These are phyloP conservation scores for Suillus alpinus DNA, from an alignment of 768 basidiomycete genomes.

Conservation along the genomic window DNA sequence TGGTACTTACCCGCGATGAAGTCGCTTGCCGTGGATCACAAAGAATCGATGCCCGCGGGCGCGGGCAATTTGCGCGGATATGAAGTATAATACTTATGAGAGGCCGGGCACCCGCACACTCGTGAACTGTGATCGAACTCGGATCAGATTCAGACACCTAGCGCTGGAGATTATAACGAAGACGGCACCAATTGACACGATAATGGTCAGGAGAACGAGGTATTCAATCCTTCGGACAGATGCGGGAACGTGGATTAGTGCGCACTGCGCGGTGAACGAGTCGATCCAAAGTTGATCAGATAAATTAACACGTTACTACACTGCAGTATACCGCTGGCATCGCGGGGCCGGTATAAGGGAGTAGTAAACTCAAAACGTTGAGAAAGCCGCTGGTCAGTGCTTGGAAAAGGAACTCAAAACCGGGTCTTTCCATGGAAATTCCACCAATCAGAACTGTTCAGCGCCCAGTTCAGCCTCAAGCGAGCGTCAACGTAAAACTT, in stretches of 20 bases:
- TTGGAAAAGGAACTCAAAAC: not conserved
- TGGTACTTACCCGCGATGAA: conserved; percentile 24
- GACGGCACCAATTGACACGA: not conserved
- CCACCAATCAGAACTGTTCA: not conserved
- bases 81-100: conserved; percentile 20
- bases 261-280: not conserved
- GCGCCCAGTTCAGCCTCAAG: not conserved
- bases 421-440: not conserved
- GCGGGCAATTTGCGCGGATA: conserved; percentile 26
- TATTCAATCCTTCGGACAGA: not conserved
- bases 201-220: not conserved
- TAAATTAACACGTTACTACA: conserved; percentile 1
- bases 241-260: conserved; percentile 1
- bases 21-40: conserved; percentile 21
- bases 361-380: not conserved
- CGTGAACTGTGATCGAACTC: not conserved
- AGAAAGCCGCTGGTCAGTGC: not conserved
- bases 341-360: not conserved
- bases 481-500: not conserved
- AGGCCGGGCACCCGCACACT: conserved; percentile 4
- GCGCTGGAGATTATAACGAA: not conserved
- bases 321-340: not conserved
- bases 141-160: not conserved
- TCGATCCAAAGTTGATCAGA: not conserved
- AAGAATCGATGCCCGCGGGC: conserved; percentile 24